phyloP scores from a whole-genome alignment of 1,284 basidiomycete genomes.

The Ceratobasidium sp. region DNA sequence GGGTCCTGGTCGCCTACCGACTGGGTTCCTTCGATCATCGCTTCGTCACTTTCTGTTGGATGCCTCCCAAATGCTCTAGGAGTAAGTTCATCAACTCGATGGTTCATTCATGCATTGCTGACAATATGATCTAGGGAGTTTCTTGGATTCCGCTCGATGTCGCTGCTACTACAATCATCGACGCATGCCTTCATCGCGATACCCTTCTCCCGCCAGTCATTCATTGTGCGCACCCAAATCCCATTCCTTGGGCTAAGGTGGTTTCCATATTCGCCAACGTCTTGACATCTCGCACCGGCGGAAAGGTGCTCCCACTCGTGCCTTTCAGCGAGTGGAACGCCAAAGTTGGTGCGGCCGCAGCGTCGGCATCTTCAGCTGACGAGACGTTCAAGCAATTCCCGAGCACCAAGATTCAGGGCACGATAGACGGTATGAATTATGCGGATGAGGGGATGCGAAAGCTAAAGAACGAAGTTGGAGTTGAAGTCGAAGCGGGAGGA shows the following conservation, averaged over 20 bases:
- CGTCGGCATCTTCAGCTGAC: not conserved
- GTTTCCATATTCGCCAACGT: slow-evolving; percentile 50
- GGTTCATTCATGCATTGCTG: too few species aligned
- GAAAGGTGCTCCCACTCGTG: slow-evolving; percentile 51
- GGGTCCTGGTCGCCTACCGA: slow-evolving; percentile 40
- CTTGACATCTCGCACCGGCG: slow-evolving; percentile 38
- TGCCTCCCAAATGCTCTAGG: slow-evolving; percentile 4
- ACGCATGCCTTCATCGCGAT: slow-evolving; percentile 44
- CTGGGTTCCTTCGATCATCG: slow-evolving; percentile 44
- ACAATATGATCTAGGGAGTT: slow-evolving; percentile 34
- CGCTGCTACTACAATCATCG: slow-evolving; percentile 50
- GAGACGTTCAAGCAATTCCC: slow-evolving; percentile 16
- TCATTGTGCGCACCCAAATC: slow-evolving; percentile 55
- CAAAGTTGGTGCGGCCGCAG: not conserved
- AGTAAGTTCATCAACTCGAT: not conserved
- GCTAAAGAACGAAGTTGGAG: too few species aligned
- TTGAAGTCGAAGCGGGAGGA: slow-evolving; percentile 1
- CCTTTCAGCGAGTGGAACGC: slow-evolving; percentile 54
- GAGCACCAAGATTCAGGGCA: slow-evolving; percentile 26
- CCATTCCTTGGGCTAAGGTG: slow-evolving; percentile 52
- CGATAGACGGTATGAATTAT: slow-evolving; percentile 8
- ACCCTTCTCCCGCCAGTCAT: slow-evolving; percentile 36
- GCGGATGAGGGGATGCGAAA: slow-evolving; percentile 1
- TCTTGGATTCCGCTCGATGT: slow-evolving; percentile 57
- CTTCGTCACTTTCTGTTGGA: slow-evolving; percentile 9